Evolutionary conservation across 139 green algal species (phyloP).

Genomic region (Gonium pectorale): DNA sequence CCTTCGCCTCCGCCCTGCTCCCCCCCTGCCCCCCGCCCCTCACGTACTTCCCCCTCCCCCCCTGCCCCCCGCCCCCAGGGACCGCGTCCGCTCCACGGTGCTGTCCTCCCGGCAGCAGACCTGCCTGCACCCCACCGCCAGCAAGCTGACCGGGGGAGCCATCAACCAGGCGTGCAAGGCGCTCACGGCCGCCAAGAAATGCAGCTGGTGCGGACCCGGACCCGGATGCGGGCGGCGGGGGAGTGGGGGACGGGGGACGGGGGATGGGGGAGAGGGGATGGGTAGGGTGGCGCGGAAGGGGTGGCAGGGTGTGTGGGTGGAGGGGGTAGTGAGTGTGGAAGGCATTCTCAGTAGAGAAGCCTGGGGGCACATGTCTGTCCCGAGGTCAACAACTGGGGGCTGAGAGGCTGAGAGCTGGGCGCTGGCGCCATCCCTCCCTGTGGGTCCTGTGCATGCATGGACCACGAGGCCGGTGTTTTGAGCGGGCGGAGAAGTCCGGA

Average conservation of each 20-base stretch:
- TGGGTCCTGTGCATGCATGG: too few species aligned
- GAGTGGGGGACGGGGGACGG: background rate
- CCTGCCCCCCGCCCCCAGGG: constrained; percentile 40
- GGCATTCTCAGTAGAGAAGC: too few species aligned
- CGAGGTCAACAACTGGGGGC: too few species aligned
- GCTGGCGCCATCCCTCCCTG: too few species aligned
- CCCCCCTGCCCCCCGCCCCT: background rate
- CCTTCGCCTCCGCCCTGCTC: background rate
- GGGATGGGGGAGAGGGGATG: background rate
- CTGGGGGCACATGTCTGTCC: too few species aligned
- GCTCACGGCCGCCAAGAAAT: constrained; percentile 68
- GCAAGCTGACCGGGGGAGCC: constrained; percentile 49
- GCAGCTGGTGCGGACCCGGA: constrained; percentile 82
- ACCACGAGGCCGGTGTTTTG: too few species aligned
- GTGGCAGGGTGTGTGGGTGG: too few species aligned
- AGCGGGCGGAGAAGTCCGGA: too few species aligned
- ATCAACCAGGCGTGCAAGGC: constrained; percentile 85
- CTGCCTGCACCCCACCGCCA: constrained; percentile 74
- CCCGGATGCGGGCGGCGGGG: background rate
- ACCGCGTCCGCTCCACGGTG: constrained; percentile 76
- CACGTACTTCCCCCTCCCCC: background rate
- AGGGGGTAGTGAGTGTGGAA: too few species aligned
- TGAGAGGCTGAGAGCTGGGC: too few species aligned
- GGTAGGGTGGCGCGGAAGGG: too few species aligned
- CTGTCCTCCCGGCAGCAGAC: constrained; percentile 91